A percentile compares a stretch with the other conserved stretches of the same genome.
phyloP scores from a whole-genome alignment of 148 eudicot genomes.

The Rhododendron kiyosumense region DNA sequence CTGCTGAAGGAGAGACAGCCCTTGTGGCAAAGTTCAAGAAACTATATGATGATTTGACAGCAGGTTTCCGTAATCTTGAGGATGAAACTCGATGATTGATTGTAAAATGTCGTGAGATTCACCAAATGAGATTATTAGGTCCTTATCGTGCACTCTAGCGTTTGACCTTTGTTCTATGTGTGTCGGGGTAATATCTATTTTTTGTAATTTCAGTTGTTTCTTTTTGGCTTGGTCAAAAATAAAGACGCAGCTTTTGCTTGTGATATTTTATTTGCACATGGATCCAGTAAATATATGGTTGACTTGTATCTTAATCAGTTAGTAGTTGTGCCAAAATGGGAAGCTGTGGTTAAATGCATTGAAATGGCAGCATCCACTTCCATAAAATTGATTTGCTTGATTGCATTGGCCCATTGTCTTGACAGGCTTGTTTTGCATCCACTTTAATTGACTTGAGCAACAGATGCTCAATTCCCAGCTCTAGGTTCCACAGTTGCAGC shows the following conservation, averaged over 20 bases:
- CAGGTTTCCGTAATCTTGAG: conserved; percentile 88
- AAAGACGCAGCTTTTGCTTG: not conserved
- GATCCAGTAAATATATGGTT: not conserved
- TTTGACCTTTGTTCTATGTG: not conserved
- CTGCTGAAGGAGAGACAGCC: conserved; percentile 80
- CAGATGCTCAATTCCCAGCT: not conserved
- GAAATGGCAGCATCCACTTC: not conserved
- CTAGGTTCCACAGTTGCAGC: not conserved
- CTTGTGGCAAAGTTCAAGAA: conserved; percentile 73
- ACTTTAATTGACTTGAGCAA: not conserved
- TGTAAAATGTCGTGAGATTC: not conserved
- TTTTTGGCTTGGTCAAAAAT: not conserved
- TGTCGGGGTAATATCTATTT: not conserved
- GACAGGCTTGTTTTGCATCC: not conserved
- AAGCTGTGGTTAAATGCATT: not conserved
- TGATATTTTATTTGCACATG: not conserved
- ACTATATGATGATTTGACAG: conserved; percentile 61
- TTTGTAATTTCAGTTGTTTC: conserved; percentile 1
- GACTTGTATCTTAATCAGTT: not conserved
- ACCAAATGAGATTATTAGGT: not conserved
- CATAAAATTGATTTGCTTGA: not conserved
- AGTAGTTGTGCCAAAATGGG: not conserved
- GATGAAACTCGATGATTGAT: conserved; percentile 69
- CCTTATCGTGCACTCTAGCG: not conserved
- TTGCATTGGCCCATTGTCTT: not conserved